A percentile compares a stretch with the other conserved stretches of the same genome.
Conservation (phyloP, 352 stramenopile species). For the Globisporangium emineosum region DNA sequence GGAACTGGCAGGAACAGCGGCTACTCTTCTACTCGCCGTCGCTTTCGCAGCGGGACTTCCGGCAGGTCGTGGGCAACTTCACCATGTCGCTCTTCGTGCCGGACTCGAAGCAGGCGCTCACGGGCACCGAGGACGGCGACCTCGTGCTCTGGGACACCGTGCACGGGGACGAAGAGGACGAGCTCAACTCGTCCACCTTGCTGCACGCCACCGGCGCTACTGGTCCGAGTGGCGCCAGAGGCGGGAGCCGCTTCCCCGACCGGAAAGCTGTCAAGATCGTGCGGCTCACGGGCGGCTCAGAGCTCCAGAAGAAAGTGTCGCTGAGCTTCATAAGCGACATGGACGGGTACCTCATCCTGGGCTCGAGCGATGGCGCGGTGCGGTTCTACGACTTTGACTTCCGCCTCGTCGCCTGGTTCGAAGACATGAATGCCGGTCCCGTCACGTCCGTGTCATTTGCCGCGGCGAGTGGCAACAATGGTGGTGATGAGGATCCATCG, state of each 20-base stretch:
- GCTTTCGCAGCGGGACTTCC: constrained; percentile 81
- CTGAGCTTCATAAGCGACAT: constrained; percentile 70
- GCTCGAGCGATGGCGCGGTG: constrained; percentile 86
- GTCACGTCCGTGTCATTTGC: constrained; percentile 90
- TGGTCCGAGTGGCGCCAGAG: background rate
- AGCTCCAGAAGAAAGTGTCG: constrained; percentile 47
- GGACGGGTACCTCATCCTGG: constrained; percentile 89
- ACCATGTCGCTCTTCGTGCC: constrained; percentile 87
- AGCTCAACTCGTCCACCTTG: constrained; percentile 18
- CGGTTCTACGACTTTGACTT: constrained; percentile 94
- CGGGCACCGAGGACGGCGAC: constrained; percentile 83
- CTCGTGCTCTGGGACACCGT: constrained; percentile 87
- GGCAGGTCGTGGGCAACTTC: constrained; percentile 79
- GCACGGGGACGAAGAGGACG: constrained; percentile 23
- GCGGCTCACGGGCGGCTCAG: constrained; percentile 44
- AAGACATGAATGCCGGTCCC: constrained; percentile 89
- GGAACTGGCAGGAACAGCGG: constrained; percentile 80
- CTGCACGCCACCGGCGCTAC: background rate
- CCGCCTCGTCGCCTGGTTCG: constrained; percentile 91
- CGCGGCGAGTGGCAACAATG: constrained; percentile 2
- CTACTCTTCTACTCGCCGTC: constrained; percentile 84
- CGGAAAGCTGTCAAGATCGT: constrained; percentile 86
- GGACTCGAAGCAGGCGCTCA: constrained; percentile 80
- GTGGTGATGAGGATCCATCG: background rate
- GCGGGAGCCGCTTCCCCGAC: constrained; percentile 37